phyloP scores from a whole-genome alignment of 495 filamentous ascomycete genomes.

The Letharia lupina region DNA sequence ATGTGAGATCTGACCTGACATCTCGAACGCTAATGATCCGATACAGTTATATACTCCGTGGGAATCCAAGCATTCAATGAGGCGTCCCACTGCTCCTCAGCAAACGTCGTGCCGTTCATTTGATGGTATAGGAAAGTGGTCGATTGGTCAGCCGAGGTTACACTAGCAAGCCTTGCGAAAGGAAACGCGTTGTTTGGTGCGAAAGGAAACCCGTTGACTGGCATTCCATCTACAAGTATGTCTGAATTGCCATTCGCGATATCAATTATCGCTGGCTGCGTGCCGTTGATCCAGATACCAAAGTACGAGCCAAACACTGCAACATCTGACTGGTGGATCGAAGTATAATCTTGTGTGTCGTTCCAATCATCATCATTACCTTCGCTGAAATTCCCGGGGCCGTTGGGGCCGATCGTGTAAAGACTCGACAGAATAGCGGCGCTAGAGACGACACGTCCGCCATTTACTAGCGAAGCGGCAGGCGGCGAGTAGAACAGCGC shows the following conservation, averaged over 20 bases:
- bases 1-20: neutral
- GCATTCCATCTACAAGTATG: too few species aligned
- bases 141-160: neutral
- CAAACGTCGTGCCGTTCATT: neutral
- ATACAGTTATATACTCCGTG: neutral
- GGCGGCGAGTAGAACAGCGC: neutral
- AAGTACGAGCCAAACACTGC: neutral
- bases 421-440: fast-evolving
- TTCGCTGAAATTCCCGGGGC: neutral
- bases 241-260: too few species aligned
- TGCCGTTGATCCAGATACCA: neutral
- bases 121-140: slow-evolving; percentile 1
- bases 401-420: neutral
- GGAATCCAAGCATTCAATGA: neutral
- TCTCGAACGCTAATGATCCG: neutral
- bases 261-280: neutral
- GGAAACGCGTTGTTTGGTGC: neutral
- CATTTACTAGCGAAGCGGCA: too few species aligned
- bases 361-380: too few species aligned
- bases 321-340: neutral
- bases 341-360: neutral
- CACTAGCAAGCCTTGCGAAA: neutral
- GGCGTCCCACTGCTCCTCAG: neutral
- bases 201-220: too few species aligned
- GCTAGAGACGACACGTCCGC: neutral